Conservation (phyloP, 345 rosid species). For the Euphorbia pulcherrima region DNA sequence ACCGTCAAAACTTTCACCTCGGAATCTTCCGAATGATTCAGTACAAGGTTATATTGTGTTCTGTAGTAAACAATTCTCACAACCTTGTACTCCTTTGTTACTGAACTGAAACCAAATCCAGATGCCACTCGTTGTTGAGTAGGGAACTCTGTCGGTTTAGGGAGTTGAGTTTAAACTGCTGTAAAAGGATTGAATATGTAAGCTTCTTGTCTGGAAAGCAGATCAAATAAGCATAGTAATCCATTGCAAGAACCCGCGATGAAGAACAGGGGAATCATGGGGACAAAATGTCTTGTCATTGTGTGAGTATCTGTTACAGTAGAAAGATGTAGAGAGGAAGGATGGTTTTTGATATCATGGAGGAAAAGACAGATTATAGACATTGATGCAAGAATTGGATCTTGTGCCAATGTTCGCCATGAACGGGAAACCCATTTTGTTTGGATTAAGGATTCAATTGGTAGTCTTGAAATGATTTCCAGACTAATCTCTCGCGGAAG, state of each 20-base stretch:
- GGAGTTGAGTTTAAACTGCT: conserved; percentile 39
- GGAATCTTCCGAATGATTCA: conserved; percentile 16
- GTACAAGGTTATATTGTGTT: not conserved
- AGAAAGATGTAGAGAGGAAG: conserved; percentile 50
- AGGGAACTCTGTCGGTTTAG: conserved; percentile 30
- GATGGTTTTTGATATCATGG: conserved; percentile 37
- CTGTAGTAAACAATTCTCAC: conserved; percentile 21
- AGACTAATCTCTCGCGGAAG: too few relatives aligned
- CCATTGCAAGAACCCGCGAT: conserved; percentile 63
- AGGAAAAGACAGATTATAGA: not conserved
- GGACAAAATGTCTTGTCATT: conserved; percentile 41
- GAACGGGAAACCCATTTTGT: too few relatives aligned
- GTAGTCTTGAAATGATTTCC: too few relatives aligned
- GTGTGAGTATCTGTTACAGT: conserved; percentile 9
- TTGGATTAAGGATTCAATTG: too few relatives aligned
- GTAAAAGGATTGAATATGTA: conserved; percentile 62
- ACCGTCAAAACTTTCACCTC: conserved; percentile 50
- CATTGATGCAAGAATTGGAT: too few relatives aligned
- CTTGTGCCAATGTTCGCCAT: too few relatives aligned
- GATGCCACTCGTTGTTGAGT: conserved; percentile 46
- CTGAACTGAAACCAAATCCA: conserved; percentile 57
- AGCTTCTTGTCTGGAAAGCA: conserved; percentile 34
- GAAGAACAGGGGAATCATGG: conserved; percentile 45
- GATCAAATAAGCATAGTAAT: conserved; percentile 50
- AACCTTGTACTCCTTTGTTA: conserved; percentile 51